phyloP scores from a whole-genome alignment of 1,139 yeast genomes.

The Arxiozyma bovina region DNA sequence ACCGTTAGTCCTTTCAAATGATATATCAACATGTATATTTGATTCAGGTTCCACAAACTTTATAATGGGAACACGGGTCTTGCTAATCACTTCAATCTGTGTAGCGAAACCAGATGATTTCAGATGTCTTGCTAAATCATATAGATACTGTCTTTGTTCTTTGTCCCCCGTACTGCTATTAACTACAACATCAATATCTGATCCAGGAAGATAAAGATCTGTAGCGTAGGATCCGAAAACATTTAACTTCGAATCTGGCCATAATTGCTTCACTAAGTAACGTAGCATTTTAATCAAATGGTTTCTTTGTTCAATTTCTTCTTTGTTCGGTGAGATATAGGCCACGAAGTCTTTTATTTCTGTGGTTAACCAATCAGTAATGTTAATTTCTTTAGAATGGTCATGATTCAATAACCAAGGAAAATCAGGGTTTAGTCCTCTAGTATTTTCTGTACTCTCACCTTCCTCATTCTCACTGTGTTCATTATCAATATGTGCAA shows the following conservation, averaged over 20 bases:
- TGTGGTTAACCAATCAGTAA: slow-evolving; percentile 79
- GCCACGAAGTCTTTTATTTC: slow-evolving; percentile 83
- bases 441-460: not conserved
- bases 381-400: slow-evolving; percentile 63
- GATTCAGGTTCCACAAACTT: slow-evolving; percentile 75
- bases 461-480: slow-evolving; percentile 22
- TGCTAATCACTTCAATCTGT: slow-evolving; percentile 78
- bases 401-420: slow-evolving; percentile 81
- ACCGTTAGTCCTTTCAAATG: slow-evolving; percentile 86
- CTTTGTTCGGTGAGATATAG: slow-evolving; percentile 77
- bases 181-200: slow-evolving; percentile 93
- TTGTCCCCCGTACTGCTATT: slow-evolving; percentile 56
- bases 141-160: slow-evolving; percentile 59
- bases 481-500: slow-evolving; percentile 20
- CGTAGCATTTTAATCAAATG: slow-evolving; percentile 55
- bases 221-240: slow-evolving; percentile 97
- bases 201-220: slow-evolving; percentile 86
- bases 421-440: slow-evolving; percentile 12
- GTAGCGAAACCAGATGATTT: slow-evolving; percentile 56
- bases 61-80: slow-evolving; percentile 91
- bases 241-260: slow-evolving; percentile 77
- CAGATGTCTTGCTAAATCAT: slow-evolving; percentile 65
- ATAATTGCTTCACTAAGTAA: slow-evolving; percentile 46
- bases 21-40: slow-evolving; percentile 74
- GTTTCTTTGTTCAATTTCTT: slow-evolving; percentile 66